phyloP scores from a whole-genome alignment of 2,329 filamentous ascomycete genomes.

The Uncinocarpus reesii region DNA sequence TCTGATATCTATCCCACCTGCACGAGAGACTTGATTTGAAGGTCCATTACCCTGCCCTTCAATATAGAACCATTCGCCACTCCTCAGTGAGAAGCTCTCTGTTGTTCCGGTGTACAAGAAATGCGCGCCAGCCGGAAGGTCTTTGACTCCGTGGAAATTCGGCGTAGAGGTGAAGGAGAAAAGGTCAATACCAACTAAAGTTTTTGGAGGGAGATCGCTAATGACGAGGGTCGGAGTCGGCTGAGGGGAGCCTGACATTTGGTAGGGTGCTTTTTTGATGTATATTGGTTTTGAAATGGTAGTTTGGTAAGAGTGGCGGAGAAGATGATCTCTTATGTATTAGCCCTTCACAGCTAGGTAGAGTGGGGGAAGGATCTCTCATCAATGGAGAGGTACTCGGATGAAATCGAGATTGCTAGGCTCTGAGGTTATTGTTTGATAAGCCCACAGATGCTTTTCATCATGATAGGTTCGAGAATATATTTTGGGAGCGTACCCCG shows the following conservation, averaged over 20 bases:
- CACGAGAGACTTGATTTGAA: constrained; percentile 14
- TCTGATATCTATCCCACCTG: constrained; percentile 34
- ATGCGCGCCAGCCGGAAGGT: constrained; percentile 49
- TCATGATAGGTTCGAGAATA: too few species aligned
- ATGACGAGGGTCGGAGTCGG: constrained; percentile 37
- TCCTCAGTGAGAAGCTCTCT: constrained; percentile 49
- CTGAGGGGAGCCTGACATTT: constrained; percentile 19
- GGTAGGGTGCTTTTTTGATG: neutral
- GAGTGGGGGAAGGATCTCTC: neutral
- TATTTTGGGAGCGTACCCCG: too few species aligned
- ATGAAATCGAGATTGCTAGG: too few species aligned
- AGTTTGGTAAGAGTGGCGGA: too few species aligned
- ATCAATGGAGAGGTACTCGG: neutral
- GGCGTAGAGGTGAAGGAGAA: constrained; percentile 54
- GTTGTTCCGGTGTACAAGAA: constrained; percentile 53
- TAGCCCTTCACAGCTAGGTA: too few species aligned
- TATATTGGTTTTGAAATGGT: constrained; percentile 2
- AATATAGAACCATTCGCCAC: constrained; percentile 52
- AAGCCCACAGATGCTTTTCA: too few species aligned
- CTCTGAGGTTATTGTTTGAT: too few species aligned
- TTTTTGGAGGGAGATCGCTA: constrained; percentile 37
- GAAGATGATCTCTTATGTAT: neutral
- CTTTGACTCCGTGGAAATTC: constrained; percentile 51
- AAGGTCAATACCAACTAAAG: constrained; percentile 43
- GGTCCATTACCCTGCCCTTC: constrained; percentile 17